A percentile compares a stretch with the other conserved stretches of the same genome.
These are phyloP conservation scores for Puccinia sorghi DNA, from an alignment of 1,284 basidiomycete genomes.

Conservation along the genomic window DNA sequence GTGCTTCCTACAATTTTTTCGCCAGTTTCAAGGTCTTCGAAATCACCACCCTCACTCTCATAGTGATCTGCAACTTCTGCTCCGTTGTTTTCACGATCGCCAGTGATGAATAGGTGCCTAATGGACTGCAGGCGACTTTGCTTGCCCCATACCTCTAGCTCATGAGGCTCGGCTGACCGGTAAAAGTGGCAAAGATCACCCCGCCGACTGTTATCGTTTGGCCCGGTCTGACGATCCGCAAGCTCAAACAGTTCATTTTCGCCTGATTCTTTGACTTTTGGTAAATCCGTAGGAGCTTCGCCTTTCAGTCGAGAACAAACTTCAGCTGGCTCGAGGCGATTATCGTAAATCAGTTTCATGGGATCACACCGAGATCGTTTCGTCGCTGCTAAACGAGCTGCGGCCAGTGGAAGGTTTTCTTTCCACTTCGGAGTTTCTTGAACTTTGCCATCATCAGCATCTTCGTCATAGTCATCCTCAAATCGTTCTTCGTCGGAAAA, in stretches of 20 bases:
- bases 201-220: not conserved
- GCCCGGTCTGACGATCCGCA: conserved; percentile 45
- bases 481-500: conserved; percentile 20
- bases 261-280: conserved; percentile 46
- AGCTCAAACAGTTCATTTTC: conserved; percentile 55
- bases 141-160: conserved; percentile 75
- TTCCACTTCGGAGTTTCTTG: conserved; percentile 72
- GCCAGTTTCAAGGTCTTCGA: conserved; percentile 62
- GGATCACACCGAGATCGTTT: conserved; percentile 68
- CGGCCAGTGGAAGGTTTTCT: conserved; percentile 67
- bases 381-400: conserved; percentile 56
- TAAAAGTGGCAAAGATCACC: conserved; percentile 74
- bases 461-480: conserved; percentile 56
- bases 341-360: conserved; percentile 82
- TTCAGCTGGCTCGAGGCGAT: conserved; percentile 69
- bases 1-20: conserved; percentile 61
- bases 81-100: conserved; percentile 59
- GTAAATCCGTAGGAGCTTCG: conserved; percentile 51
- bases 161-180: conserved; percentile 62
- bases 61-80: conserved; percentile 60
- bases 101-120: conserved; percentile 87
- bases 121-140: conserved; percentile 83
- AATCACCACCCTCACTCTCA: conserved; percentile 62
- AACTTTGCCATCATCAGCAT: conserved; percentile 28
- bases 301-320: conserved; percentile 63